Base-by-base conservation (phyloP, 495 filamentous ascomycete species). In the Daldinia caldariorum region DNA sequence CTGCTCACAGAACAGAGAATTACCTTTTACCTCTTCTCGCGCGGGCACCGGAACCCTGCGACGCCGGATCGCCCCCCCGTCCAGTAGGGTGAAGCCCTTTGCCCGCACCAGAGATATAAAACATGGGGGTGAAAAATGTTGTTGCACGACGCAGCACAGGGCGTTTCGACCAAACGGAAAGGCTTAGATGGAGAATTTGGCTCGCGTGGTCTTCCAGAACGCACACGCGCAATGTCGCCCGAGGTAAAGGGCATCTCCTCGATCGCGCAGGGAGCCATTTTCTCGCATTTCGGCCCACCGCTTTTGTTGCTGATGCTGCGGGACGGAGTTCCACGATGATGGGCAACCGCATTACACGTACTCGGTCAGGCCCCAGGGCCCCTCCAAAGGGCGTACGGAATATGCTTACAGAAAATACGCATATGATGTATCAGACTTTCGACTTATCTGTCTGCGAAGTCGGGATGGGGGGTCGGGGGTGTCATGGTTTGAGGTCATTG, bases 251-350 rank as follows among this genome's bases (percentile, higher is more conserved):
- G 7, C 35, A 35, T 35, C 0, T 32, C 41, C 64, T 72, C 70
- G 70, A 72, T 69, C 65, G 70, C 70, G 69, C 69, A 68, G 69
- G 64, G 69, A 68, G 60, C 69, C 69, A 64, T 64, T 26, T 26
- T 26, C 26, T 26, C 26, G 26, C 26, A 26, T 26, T 39, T 38
- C 59, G 20, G 64, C 47, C 35, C 26, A 45, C 49, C 20, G 35
- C 45, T 16, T 12, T 55, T 55, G n/a, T 22, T 58, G 49, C 56
- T 39, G 38, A 47, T 67, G 64, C 56, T 39, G 60, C 65, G 54
- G 59, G 60, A 72, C 60, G 7, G 43, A 47, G 47, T 66, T 18
- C 37, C 50, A 60, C 59, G n/a, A 60, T 55, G n/a, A 47, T 41
- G 57, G 57, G 41, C 43, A 18, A 22, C 43, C 43, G 20, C 47